Conservation (phyloP, 805 yeast genomes). For the Yarrowia keelungensis region DNA sequence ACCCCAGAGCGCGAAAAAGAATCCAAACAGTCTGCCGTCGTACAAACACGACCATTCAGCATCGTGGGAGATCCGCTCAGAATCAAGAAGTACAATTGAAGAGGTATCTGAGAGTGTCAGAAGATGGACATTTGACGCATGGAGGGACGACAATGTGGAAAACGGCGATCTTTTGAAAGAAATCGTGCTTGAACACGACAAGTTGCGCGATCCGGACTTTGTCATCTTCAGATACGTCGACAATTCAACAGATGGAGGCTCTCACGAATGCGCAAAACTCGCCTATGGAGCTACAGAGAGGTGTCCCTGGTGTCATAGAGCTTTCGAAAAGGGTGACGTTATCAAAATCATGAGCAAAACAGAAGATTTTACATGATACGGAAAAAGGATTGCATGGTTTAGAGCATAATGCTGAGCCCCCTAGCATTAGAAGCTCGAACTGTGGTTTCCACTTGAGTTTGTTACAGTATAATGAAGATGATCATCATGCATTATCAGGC, state of each 20-base stretch:
- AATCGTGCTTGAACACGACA: not conserved
- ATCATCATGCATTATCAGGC: not conserved
- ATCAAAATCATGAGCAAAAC: not conserved
- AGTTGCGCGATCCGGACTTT: not conserved
- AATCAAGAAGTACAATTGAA: not conserved
- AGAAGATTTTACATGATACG: no score
- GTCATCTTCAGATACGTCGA: conserved; percentile 4
- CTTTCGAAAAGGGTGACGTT: not conserved
- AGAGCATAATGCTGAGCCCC: no score
- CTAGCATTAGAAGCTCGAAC: no score
- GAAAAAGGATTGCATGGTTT: no score
- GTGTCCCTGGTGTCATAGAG: conserved; percentile 9
- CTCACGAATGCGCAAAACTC: not conserved
- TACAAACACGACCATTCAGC: conserved; percentile 12
- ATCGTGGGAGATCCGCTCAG: conserved; percentile 1
- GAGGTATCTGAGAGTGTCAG: not conserved
- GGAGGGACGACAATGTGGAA: not conserved
- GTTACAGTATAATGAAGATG: no score
- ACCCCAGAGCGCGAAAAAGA: not conserved
- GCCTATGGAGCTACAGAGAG: not conserved
- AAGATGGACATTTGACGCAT: not conserved
- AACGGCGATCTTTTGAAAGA: not conserved
- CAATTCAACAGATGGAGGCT: conserved; percentile 7
- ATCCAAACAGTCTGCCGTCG: not conserved
- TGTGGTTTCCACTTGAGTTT: no score